phyloP scores from a whole-genome alignment of 176 grass and related monocot species.

The Lolium perenne region DNA sequence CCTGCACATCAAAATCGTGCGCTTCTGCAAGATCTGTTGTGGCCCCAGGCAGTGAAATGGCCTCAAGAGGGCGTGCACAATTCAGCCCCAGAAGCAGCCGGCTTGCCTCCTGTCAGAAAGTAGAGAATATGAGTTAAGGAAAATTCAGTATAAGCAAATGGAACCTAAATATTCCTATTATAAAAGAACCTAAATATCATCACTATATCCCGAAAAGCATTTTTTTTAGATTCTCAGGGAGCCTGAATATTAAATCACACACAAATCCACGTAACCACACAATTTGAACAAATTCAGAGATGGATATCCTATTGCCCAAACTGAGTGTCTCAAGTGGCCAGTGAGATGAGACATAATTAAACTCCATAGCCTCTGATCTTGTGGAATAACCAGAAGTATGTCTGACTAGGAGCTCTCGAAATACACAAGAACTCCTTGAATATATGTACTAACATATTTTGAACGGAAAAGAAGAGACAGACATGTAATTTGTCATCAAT shows the following conservation, averaged over 20 bases:
- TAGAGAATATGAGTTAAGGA: constrained; percentile 21
- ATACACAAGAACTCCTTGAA: not conserved
- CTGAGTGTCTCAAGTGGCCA: not conserved
- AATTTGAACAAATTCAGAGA: not conserved
- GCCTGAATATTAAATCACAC: not conserved
- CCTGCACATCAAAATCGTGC: constrained; percentile 89
- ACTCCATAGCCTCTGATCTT: not conserved
- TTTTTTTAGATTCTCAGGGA: too few species aligned
- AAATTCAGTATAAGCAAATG: constrained; percentile 12
- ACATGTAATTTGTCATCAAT: not conserved
- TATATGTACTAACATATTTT: not conserved
- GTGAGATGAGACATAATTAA: not conserved
- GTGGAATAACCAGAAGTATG: not conserved
- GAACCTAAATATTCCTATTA: not conserved
- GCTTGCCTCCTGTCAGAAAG: constrained; percentile 74
- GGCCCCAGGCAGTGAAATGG: constrained; percentile 53
- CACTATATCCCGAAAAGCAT: not conserved
- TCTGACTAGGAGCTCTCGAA: not conserved
- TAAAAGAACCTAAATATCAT: not conserved
- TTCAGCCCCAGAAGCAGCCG: constrained; percentile 80
- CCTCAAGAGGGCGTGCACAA: constrained; percentile 64
- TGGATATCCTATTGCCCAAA: not conserved
- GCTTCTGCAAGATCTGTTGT: constrained; percentile 47
- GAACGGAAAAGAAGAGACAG: not conserved
- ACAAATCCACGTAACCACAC: not conserved